Base-by-base conservation (phyloP, 495 filamentous ascomycete species). In the Tuber indicum region DNA sequence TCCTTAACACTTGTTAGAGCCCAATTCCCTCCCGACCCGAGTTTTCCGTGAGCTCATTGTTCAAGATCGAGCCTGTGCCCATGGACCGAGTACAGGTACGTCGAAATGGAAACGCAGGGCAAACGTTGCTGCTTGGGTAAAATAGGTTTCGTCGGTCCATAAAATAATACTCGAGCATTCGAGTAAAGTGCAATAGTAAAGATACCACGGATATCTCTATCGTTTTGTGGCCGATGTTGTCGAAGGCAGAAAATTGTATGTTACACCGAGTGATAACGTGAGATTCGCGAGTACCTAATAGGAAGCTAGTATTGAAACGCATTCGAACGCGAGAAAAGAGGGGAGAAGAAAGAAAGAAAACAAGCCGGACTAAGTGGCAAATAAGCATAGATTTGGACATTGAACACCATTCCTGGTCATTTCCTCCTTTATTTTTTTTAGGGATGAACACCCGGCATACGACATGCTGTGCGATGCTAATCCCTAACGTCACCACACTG, bases 261-360 rank as follows among this genome's bases (percentile, higher is more conserved):
- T 66, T 66, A 66, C 58, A 66, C 58, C 58, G 58, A 66, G 58
- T 32, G 58, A 66, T 66, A 66, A 66, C 58, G 58, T 66, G 58
- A 66, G 58, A 66, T 66, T 66, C 12, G n/a, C 58, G 26, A 66
- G 58, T 36, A 66, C n/a, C 26, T 66, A 32, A 66, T 66, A 66
- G 58, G 58, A 66, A 66, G 58, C 58, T 66, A 26, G n/a, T 52
- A 26, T 32, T 17, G 26, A 66, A 66, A 17, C 26, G 58, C 26
- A 32, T 36, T 66, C 32, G 26, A 66, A 14, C 58, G 26, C 9
- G n/a, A 32, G 52, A 14, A 32, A 62, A 62, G 6, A 32, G 16
- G 23, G 9, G 17, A 32, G 8, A 32, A 32, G 32, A 62, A 62
- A 32, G 26, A 0, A 32, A 66, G 58, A 16, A 66, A 32, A 12